A percentile compares a stretch with the other conserved stretches of the same genome.
Evolutionary conservation across 2,329 filamentous ascomycete genomes (phyloP).

Genomic region (Aspergillus piperis): DNA sequence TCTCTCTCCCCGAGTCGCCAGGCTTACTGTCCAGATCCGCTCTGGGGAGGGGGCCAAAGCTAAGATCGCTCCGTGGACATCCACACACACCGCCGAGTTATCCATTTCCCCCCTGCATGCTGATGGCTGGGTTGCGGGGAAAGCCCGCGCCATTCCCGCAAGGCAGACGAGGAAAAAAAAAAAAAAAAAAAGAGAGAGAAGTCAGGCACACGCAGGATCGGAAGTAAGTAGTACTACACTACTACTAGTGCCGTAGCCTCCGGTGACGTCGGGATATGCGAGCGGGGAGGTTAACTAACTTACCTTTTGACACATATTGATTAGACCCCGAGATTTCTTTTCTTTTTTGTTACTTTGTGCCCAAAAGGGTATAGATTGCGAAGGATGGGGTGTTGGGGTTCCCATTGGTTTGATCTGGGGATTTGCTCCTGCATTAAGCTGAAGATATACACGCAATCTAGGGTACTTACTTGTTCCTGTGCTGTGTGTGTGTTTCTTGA

Average conservation of each 20-base stretch:
- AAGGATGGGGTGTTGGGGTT: not conserved
- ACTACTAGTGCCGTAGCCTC: not conserved
- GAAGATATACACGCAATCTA: not conserved
- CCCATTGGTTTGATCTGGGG: not conserved
- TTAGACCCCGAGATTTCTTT: not conserved
- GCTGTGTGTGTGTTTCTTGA: no score
- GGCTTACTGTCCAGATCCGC: not conserved
- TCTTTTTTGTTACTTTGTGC: no score
- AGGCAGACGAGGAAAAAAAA: not conserved
- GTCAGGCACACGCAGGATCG: not conserved
- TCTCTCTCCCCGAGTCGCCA: not conserved
- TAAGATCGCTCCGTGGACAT: not conserved
- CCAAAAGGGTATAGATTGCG: not conserved
- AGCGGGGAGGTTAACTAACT: not conserved
- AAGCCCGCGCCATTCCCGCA: not conserved
- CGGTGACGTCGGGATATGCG: not conserved
- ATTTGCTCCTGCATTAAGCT: not conserved
- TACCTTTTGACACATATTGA: no score
- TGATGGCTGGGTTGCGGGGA: not conserved
- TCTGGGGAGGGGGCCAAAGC: not conserved
- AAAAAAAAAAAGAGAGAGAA: not conserved
- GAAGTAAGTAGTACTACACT: not conserved
- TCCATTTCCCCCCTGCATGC: not conserved
- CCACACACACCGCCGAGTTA: not conserved
- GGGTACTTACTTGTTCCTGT: no score